Evolutionary conservation across 805 yeast genomes (phyloP).

Genomic region (Martiniozyma abietophila): DNA sequence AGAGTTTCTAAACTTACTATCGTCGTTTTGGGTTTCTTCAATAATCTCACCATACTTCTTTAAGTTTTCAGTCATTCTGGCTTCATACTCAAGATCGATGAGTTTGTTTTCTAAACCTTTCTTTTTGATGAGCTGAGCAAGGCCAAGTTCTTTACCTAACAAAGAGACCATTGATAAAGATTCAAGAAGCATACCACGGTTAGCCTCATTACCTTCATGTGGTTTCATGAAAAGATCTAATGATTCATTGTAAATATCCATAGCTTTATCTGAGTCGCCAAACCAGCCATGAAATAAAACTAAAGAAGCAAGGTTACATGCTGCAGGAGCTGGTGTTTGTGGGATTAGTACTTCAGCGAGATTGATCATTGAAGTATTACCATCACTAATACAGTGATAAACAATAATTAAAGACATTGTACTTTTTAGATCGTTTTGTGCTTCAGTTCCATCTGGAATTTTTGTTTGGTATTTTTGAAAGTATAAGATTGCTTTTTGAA

Average conservation of each 20-base stretch:
- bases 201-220: constrained; percentile 10
- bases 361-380: constrained; percentile 11
- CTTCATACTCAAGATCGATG: constrained; percentile 17
- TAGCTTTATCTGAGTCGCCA: constrained; percentile 21
- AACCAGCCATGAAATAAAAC: constrained; percentile 23
- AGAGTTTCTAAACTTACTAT: constrained; percentile 12
- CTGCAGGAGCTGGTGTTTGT: constrained; percentile 20
- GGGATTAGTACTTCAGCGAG: constrained; percentile 23
- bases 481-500: constrained; percentile 16
- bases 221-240: constrained; percentile 16
- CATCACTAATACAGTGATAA: constrained; percentile 15
- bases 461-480: constrained; percentile 19
- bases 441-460: constrained; percentile 19
- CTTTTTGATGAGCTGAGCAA: constrained; percentile 25
- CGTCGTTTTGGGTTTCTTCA: constrained; percentile 15
- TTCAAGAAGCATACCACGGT: constrained; percentile 20
- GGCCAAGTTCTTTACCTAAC: constrained; percentile 20
- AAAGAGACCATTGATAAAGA: constrained; percentile 21
- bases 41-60: constrained; percentile 25
- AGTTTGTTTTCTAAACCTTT: constrained; percentile 22
- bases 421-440: constrained; percentile 15
- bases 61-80: constrained; percentile 18
- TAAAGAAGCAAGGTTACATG: constrained; percentile 18
- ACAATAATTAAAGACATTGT: constrained; percentile 18
- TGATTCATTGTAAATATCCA: constrained; percentile 26